Conservation (phyloP, 2,329 filamentous ascomycete genomes). For the Exophiala calicioides region DNA sequence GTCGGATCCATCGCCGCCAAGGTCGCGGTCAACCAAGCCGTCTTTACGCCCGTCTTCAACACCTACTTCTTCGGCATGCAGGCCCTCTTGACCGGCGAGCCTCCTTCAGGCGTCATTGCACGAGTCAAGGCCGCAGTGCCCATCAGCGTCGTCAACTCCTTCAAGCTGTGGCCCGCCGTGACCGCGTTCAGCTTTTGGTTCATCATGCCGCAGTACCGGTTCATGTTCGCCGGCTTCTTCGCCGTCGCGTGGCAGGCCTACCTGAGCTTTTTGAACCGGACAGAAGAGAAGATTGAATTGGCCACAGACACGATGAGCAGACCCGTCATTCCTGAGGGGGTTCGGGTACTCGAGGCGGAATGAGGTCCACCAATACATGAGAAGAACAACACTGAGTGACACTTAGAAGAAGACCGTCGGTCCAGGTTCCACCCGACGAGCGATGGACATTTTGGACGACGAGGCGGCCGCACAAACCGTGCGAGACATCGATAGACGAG, state of each 20-base stretch:
- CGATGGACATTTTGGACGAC: no score
- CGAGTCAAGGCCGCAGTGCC: slow-evolving; percentile 76
- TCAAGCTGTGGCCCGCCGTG: slow-evolving; percentile 85
- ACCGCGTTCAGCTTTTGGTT: slow-evolving; percentile 88
- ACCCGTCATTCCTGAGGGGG: slow-evolving; percentile 16
- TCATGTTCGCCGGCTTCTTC: slow-evolving; percentile 74
- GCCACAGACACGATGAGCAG: slow-evolving; percentile 17
- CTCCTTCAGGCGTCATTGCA: slow-evolving; percentile 63
- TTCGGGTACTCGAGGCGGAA: slow-evolving; percentile 12
- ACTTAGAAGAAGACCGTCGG: no score
- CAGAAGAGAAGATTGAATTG: slow-evolving; percentile 30
- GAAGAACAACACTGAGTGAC: no score
- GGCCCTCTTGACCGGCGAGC: slow-evolving; percentile 70
- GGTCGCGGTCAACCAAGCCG: slow-evolving; percentile 74
- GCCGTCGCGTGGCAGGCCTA: slow-evolving; percentile 94
- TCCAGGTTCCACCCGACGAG: no score
- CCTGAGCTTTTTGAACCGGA: slow-evolving; percentile 57
- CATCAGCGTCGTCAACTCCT: slow-evolving; percentile 72
- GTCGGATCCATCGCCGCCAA: slow-evolving; percentile 71
- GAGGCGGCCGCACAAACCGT: no score
- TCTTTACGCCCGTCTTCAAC: slow-evolving; percentile 83
- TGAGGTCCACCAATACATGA: no score
- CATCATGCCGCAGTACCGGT: slow-evolving; percentile 74
- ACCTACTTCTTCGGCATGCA: slow-evolving; percentile 81
- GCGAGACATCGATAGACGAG: no score